Base-by-base conservation (phyloP, 495 filamentous ascomycete genomes). In the Coniosporium apollinis region DNA sequence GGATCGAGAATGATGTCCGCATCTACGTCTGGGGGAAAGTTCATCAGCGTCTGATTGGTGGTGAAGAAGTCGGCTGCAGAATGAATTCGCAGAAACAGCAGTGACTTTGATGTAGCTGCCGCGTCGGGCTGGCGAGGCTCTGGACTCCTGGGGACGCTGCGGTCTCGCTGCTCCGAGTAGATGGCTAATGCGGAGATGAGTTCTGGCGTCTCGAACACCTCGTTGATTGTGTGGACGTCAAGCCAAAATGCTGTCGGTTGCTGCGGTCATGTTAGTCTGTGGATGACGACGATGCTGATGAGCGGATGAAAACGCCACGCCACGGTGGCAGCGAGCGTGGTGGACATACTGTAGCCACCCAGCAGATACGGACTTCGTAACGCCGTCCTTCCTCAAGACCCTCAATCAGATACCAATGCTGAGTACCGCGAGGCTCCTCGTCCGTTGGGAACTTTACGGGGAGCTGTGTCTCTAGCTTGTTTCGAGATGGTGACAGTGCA, bases 341-440 rank as follows among this genome's bases (percentile, higher is more conserved):
- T 32, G 19, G 7, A 66, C 78, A 56, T 69, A 92, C 87, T 20
- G 76, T 91, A 28, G 89, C 89, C 43, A 80, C 63, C 89, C 89
- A 97, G 58, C 89, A 97, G 41, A 94, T 65, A 16, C 89, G 71
- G 21, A 93, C 72, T 61, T 97, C 89, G 62, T 96, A 93, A 40
- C 86, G 71, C 47, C 79, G 77, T 7, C 72, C 68, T 14, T 72
- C 65, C 14, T 54, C 64, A 33, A 97, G 65, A n/a, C 69, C 58
- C 36, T 84, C 69, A n/a, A 97, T 68, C 21, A 87, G 62, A 44
- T 80, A 70, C 89, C 89, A 94, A 25, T 83, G 75, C 20, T 76
- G 59, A 15, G 64, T 58, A 5, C 82, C 85, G 4, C 61, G 38
- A n/a, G 64, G 66, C 3, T 57, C 49, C 5, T 56, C 46, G 1